Base-by-base conservation (phyloP, 2,329 filamentous ascomycete genomes). In the Cladorrhinum sp. region DNA sequence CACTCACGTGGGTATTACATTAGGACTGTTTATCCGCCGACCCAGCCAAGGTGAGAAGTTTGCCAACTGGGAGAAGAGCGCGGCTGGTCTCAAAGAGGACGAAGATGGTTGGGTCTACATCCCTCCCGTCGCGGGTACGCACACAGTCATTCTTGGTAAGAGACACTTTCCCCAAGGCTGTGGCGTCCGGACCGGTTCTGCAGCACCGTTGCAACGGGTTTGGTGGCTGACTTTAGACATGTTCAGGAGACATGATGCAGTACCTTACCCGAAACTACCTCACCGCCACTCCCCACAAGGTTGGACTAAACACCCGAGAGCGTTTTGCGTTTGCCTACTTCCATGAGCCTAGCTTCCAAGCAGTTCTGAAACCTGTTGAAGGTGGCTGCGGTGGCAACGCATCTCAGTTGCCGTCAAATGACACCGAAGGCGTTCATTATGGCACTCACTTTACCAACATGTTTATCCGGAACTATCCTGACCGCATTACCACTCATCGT, bases 371-470 rank as follows among this genome's bases (percentile, higher is more conserved):
- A 66, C 78, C 79, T 0, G 69, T 82, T 7, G 70, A 72, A 0
- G 59, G 48, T 2, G 75, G 74, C 2, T 78, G 75, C 60, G 67
- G 75, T 7, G 70, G 55, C 23, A 28, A 55, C 69, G 72, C 2
- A 69, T 72, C 55, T 64, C 67, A 24, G 39, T 16, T 23, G 23
- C 18, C 21, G 5, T 21, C 69, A 69, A 1, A 53, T 62, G 56
- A 60, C 5, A 50, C 24, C 4, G 73, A 76, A n/a, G 75, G 77
- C 2, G 76, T 81, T 6, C 78, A 81, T 66, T 82, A 81, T 64
- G 79, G 79, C n/a, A 80, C 75, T 0, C 78, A 82, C 66, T 82
- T 81, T 61, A 82, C 79, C 36, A 77, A 80, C 59, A 81, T 81
- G 79, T 80, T 75, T 60, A 70, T 81, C 70, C 73, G 78, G 16